Evolutionary conservation across 176 grass and related monocot genomes (phyloP).

Genomic region (Oryza coarctata): DNA sequence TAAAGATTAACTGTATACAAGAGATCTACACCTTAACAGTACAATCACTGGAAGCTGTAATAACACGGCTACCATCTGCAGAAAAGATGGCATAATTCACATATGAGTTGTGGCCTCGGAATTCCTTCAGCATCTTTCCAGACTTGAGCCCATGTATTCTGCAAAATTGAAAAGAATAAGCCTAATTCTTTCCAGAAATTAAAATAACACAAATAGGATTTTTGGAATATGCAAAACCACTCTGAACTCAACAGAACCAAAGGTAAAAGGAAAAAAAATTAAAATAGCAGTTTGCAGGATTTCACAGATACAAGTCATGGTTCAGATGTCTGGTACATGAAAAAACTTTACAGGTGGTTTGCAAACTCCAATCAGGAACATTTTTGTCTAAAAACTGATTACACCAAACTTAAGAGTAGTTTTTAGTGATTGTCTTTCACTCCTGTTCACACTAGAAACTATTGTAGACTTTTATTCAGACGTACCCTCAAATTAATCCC

Average conservation of each 20-base stretch:
- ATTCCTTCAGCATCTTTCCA: slow-evolving; percentile 99
- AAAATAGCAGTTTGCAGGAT: slow-evolving; percentile 10
- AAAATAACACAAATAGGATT: slow-evolving; percentile 23
- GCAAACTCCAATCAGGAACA: slow-evolving; percentile 20
- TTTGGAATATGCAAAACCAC: slow-evolving; percentile 4
- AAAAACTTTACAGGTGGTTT: slow-evolving; percentile 10
- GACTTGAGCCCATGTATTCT: slow-evolving; percentile 98
- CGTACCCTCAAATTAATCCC: not conserved
- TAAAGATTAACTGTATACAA: slow-evolving; percentile 1
- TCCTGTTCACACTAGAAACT: not conserved
- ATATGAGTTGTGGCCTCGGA: slow-evolving; percentile 83
- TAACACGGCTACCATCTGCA: slow-evolving; percentile 81
- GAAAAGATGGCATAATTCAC: slow-evolving; percentile 97
- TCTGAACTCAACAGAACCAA: slow-evolving; percentile 15
- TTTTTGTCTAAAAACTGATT: not conserved
- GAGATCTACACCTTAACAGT: slow-evolving; percentile 79
- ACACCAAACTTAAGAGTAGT: not conserved
- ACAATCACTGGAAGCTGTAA: slow-evolving; percentile 97
- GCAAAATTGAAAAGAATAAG: slow-evolving; percentile 20
- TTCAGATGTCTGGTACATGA: slow-evolving; percentile 1
- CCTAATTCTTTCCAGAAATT: slow-evolving; percentile 7
- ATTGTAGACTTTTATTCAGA: not conserved
- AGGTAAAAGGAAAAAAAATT: not conserved
- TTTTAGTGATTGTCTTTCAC: not conserved
- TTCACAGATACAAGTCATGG: not conserved